Evolutionary conservation across 83 land plant species (phyloP), one percentile per base, ranked within the genome.

Genomic region (Isoetes engelmannii): DNA sequence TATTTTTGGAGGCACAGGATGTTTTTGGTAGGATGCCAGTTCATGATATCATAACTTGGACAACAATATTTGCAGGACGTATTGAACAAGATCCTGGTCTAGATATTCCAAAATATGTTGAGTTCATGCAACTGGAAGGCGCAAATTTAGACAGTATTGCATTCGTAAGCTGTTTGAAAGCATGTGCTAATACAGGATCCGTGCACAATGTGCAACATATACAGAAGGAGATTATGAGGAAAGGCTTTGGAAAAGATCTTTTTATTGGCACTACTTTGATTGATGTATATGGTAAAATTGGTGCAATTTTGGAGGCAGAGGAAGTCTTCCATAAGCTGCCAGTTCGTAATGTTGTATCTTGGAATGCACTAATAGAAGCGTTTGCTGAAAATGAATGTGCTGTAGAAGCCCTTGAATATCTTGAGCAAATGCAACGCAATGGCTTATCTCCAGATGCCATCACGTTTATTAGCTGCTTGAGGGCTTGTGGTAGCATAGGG

Each of bases 281-380:
- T 65, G 68, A 65, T 43, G 48, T 7, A 65, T 69, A 69, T 69
- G 67, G 67, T 5, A 69, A 69, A 21, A 28, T 62, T 54, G 71
- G 71, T 7, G 15, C 37, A 4, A n/a, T 69, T 37, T 4, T 7
- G 9, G 54, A 37, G 44, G 71, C 71, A 5, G 28, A 50, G 5
- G 42, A 49, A 5, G 71, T 69, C 15, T 69, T 69, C n/a, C 21
- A 69, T 18, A 19, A 8, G 8, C 4, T 69, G 63, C 44, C 10
- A 4, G 37, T 4, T 21, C 49, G 54, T 13, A 55, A 47, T 47
- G 67, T 48, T 5, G 63, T 59, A 6, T 17, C 71, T 21, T 69
- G 71, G 71, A 69, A 10, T 54, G 71, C 71, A 12, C 71, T 69
- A 13, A 69, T 69, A 37, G 5, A 37, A 54, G 71, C 67, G 7